Percentiles rank a stretch among this genome's conserved stretches.
Evolutionary conservation across 2,329 filamentous ascomycete species (phyloP).

Genomic region (Xylariaceae sp.): DNA sequence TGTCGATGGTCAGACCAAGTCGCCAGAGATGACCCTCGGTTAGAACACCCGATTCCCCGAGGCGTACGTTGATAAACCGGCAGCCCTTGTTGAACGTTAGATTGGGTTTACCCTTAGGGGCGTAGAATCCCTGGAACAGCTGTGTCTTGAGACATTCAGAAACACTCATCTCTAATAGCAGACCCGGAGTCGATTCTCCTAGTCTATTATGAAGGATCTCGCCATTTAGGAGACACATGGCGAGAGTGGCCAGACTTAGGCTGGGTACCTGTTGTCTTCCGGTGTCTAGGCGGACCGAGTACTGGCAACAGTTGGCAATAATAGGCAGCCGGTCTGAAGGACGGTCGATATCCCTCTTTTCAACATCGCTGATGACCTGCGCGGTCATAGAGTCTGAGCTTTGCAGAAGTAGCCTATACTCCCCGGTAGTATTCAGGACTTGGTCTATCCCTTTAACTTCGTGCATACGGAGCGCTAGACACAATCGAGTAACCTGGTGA

Average conservation of each 20-base stretch:
- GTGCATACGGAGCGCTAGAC: slow-evolving; percentile 29
- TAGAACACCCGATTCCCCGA: neutral
- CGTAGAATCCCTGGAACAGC: slow-evolving; percentile 1
- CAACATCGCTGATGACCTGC: slow-evolving; percentile 36
- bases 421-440: slow-evolving; percentile 36
- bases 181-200: neutral
- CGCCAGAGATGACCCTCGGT: slow-evolving; percentile 13
- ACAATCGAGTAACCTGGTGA: slow-evolving; percentile 35
- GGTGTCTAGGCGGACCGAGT: slow-evolving; percentile 36
- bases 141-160: neutral
- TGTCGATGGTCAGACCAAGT: slow-evolving; percentile 2
- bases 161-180: neutral
- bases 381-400: slow-evolving; percentile 38
- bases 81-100: slow-evolving; percentile 16
- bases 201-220: slow-evolving; percentile 36
- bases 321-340: slow-evolving; percentile 42
- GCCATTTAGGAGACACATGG: slow-evolving; percentile 42
- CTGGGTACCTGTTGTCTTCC: slow-evolving; percentile 18
- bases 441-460: slow-evolving; percentile 15
- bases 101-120: neutral
- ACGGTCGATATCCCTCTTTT: slow-evolving; percentile 28
- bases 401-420: slow-evolving; percentile 35
- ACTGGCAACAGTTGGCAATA: slow-evolving; percentile 45
- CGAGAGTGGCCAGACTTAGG: slow-evolving; percentile 39
- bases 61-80: slow-evolving; percentile 6